A percentile compares a stretch with the other conserved stretches of the same genome.
phyloP scores from a whole-genome alignment of 257 asterid genomes.

The Verbascum thapsus region DNA sequence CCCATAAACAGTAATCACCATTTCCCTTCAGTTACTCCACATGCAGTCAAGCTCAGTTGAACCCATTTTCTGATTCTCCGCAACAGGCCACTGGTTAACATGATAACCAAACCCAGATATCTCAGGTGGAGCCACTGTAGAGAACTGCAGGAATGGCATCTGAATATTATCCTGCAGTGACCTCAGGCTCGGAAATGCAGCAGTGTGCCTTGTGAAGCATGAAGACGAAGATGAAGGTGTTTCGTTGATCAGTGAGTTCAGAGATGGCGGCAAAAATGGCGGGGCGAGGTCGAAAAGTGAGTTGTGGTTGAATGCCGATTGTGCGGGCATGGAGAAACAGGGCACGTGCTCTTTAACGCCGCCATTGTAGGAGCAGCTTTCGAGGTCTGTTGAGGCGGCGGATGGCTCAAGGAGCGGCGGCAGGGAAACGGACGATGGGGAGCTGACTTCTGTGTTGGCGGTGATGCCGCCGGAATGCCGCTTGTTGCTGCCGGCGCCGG shows the following conservation, averaged over 20 bases:
- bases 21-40: constrained; percentile 57
- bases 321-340: constrained; percentile 91
- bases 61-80: constrained; percentile 53
- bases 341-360: constrained; percentile 91
- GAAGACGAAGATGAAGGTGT: constrained; percentile 31
- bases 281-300: constrained; percentile 45
- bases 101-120: constrained; percentile 37
- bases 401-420: constrained; percentile 77
- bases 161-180: constrained; percentile 75
- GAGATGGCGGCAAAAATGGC: constrained; percentile 23
- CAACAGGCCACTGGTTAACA: constrained; percentile 42
- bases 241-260: constrained; percentile 21
- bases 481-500: constrained; percentile 53
- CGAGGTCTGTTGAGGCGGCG: constrained; percentile 43
- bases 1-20: background rate
- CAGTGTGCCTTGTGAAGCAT: constrained; percentile 35
- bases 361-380: constrained; percentile 54
- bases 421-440: constrained; percentile 77
- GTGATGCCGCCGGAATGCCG: constrained; percentile 25
- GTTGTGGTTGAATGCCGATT: constrained; percentile 41
- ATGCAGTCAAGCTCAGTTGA: constrained; percentile 76
- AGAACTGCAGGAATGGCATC: constrained; percentile 47
- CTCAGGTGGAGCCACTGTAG: constrained; percentile 38
- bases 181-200: constrained; percentile 59
- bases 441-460: constrained; percentile 51